phyloP scores from a whole-genome alignment of 345 rosid genomes.

The Ailanthus altissimus region DNA sequence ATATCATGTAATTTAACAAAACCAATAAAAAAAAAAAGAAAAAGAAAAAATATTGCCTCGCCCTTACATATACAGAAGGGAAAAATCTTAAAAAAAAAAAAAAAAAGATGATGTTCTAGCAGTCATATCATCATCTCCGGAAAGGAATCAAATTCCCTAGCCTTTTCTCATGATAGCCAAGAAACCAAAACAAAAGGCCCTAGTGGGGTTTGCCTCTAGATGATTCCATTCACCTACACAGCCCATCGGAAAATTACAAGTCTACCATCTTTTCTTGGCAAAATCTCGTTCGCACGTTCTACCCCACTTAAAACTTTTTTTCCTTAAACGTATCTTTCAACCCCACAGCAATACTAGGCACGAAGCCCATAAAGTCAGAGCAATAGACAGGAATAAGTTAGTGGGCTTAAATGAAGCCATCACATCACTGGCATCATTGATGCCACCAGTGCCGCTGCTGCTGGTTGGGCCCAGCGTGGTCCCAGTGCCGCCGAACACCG shows the following conservation, averaged over 20 bases:
- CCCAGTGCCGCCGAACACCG: conserved; percentile 18
- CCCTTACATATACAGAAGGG: conserved; percentile 41
- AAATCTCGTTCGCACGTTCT: conserved; percentile 44
- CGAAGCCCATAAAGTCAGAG: conserved; percentile 23
- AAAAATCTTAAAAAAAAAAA: too few relatives aligned
- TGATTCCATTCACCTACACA: conserved; percentile 16
- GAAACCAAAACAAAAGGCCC: conserved; percentile 6
- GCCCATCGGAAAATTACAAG: conserved; percentile 26
- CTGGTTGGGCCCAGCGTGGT: conserved; percentile 26
- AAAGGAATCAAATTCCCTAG: conserved; percentile 48
- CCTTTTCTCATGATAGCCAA: conserved; percentile 28
- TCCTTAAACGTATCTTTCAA: background rate
- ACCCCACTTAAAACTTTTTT: conserved; percentile 1
- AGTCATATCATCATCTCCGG: conserved; percentile 20
- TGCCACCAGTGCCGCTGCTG: conserved; percentile 30
- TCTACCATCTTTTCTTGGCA: conserved; percentile 30
- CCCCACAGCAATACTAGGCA: conserved; percentile 28
- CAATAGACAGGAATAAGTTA: conserved; percentile 13
- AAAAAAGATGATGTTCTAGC: conserved; percentile 26
- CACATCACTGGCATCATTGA: conserved; percentile 17
- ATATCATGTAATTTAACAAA: background rate
- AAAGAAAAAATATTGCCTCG: conserved; percentile 15
- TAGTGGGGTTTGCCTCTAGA: conserved; percentile 26
- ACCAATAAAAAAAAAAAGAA: background rate
- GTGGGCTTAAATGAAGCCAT: conserved; percentile 14